These are phyloP conservation scores for Neurospora terricola DNA, from an alignment of 495 filamentous ascomycete genomes.

Conservation along the genomic window DNA sequence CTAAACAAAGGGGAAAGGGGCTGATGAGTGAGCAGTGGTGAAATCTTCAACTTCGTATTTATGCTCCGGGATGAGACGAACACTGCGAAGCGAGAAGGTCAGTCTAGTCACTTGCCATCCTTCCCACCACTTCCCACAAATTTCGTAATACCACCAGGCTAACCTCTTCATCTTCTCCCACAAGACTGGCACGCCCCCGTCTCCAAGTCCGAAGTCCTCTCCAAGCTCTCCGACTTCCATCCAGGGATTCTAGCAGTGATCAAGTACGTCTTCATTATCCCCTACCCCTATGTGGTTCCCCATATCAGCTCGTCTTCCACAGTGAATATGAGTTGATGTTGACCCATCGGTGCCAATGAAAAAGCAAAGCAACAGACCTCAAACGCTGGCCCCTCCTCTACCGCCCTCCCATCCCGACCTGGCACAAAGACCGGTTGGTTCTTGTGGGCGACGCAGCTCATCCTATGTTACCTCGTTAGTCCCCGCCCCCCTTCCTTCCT, in stretches of 20 bases:
- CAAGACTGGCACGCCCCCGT: conserved; percentile 18
- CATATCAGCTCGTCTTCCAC: too few relatives aligned
- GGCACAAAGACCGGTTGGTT: conserved; percentile 26
- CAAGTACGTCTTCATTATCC: conserved; percentile 1
- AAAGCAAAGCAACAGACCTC: conserved; percentile 29
- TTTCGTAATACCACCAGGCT: too few relatives aligned
- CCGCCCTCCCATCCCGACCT: conserved; percentile 21
- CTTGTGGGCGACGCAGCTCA: conserved; percentile 41
- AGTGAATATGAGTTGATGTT: too few relatives aligned
- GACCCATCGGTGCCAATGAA: too few relatives aligned
- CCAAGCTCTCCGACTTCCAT: conserved; percentile 11
- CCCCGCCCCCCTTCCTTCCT: too few relatives aligned
- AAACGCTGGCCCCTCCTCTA: conserved; percentile 37
- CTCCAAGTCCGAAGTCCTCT: conserved; percentile 14
- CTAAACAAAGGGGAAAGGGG: background rate
- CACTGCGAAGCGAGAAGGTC: background rate
- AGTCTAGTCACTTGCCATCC: too few relatives aligned
- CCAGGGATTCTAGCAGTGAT: conserved; percentile 10
- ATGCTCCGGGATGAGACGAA: conserved; percentile 1
- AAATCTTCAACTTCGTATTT: conserved; percentile 31
- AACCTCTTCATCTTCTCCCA: too few relatives aligned
- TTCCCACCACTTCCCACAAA: too few relatives aligned
- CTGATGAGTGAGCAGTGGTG: conserved; percentile 7
- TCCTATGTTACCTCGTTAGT: conserved; percentile 36
- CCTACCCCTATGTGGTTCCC: too few relatives aligned